Conservation (phyloP, 1,284 basidiomycete species). For the Vanrija sp. region DNA sequence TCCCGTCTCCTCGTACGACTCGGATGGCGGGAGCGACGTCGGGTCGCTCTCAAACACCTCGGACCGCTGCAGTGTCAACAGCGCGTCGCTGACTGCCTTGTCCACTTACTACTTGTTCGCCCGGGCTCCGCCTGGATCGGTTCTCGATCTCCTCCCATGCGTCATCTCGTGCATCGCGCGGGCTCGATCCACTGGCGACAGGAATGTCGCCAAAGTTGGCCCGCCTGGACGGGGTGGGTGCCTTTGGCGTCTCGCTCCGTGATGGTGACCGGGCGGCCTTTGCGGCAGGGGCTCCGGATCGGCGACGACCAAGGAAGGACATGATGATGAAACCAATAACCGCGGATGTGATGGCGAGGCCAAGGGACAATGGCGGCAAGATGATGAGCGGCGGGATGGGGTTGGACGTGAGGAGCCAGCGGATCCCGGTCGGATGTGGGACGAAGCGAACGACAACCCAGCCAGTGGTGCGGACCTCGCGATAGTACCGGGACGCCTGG, state of each 20-base stretch:
- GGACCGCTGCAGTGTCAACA: too few species aligned
- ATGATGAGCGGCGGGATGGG: conserved; percentile 42
- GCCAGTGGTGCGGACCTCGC: conserved; percentile 47
- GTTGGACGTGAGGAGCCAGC: conserved; percentile 43
- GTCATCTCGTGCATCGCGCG: neutral
- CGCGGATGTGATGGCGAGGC: conserved; percentile 39
- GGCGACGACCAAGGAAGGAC: conserved; percentile 11
- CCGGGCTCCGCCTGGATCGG: neutral
- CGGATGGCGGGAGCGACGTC: too few species aligned
- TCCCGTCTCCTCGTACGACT: neutral
- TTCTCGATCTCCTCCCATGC: conserved; percentile 1
- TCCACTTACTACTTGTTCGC: too few species aligned
- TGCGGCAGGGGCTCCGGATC: neutral
- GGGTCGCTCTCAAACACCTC: too few species aligned
- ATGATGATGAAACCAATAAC: conserved; percentile 41
- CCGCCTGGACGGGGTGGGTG: neutral
- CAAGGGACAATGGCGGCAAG: conserved; percentile 40
- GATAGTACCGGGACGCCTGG: conserved; percentile 9
- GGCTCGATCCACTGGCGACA: too few species aligned
- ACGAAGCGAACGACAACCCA: conserved; percentile 47
- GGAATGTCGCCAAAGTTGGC: neutral
- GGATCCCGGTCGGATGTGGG: conserved; percentile 44
- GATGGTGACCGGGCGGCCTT: neutral
- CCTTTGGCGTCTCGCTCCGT: neutral
- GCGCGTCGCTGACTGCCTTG: too few species aligned